Conservation (phyloP, 257 asterid species). For the Solanum chiquidenum region DNA sequence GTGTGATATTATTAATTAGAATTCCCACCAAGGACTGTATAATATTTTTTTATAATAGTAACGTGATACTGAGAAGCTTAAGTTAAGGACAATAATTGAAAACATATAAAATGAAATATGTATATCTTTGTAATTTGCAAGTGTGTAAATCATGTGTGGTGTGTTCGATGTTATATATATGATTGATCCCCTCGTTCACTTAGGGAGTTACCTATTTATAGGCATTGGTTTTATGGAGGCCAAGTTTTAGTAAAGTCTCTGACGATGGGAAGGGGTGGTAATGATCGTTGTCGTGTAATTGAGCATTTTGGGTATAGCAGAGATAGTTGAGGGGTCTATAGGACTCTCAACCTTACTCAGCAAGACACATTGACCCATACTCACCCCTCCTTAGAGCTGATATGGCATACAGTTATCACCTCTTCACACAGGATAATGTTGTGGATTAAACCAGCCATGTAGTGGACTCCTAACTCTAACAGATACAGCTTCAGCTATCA, state of each 20-base stretch:
- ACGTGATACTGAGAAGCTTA: neutral
- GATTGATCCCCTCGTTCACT: neutral
- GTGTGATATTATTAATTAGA: neutral
- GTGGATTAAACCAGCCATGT: neutral
- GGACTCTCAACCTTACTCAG: neutral
- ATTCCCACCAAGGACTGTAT: neutral
- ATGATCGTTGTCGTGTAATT: neutral
- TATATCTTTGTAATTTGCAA: neutral
- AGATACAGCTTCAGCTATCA: neutral
- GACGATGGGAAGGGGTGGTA: neutral
- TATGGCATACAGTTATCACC: neutral
- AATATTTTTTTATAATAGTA: neutral
- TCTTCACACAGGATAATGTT: neutral
- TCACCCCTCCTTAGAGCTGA: neutral
- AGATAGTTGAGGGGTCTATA: neutral
- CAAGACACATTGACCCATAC: neutral
- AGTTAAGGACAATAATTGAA: neutral
- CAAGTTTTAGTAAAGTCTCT: neutral
- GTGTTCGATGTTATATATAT: neutral
- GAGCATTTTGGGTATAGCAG: neutral
- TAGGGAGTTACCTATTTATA: neutral
- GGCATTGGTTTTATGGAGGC: neutral
- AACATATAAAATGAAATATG: neutral
- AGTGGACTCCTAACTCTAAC: neutral
- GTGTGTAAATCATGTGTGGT: neutral